Evolutionary conservation across 148 eudicot genomes (phyloP).

Genomic region (Simmondsia chinensis): DNA sequence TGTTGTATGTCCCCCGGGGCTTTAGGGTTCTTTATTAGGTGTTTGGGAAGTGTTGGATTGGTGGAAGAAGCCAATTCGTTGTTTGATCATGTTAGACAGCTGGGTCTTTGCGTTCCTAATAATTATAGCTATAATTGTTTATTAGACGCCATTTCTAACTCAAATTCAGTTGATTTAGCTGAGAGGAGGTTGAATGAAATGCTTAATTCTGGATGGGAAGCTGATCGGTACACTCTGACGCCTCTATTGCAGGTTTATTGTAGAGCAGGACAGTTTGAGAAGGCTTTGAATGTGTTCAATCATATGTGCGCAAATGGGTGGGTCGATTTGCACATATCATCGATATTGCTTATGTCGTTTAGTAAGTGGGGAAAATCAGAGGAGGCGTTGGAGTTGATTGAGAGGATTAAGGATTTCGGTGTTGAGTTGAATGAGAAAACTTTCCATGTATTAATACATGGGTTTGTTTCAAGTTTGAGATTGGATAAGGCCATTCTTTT

Average conservation of each 20-base stretch:
- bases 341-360: slow-evolving; percentile 52
- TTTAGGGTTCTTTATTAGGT: slow-evolving; percentile 61
- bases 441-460: slow-evolving; percentile 55
- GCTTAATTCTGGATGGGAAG: slow-evolving; percentile 32
- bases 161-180: slow-evolving; percentile 23
- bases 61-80: slow-evolving; percentile 51
- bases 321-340: slow-evolving; percentile 49
- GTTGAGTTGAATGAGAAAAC: slow-evolving; percentile 62
- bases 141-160: slow-evolving; percentile 56
- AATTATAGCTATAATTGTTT: slow-evolving; percentile 61
- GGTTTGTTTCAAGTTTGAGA: slow-evolving; percentile 50
- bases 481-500: slow-evolving; percentile 60
- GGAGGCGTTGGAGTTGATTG: slow-evolving; percentile 59
- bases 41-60: slow-evolving; percentile 54
- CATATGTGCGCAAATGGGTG: slow-evolving; percentile 44
- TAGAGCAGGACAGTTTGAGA: slow-evolving; percentile 50
- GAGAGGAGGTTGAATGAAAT: slow-evolving; percentile 68
- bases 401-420: slow-evolving; percentile 42
- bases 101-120: slow-evolving; percentile 46
- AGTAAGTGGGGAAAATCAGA: slow-evolving; percentile 74
- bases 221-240: slow-evolving; percentile 68
- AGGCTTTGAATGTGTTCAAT: slow-evolving; percentile 50
- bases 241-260: slow-evolving; percentile 70
- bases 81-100: slow-evolving; percentile 48
- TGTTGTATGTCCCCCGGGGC: slow-evolving; percentile 57